Base-by-base conservation (phyloP, 768 basidiomycete genomes). In the Lanmaoa pseudosensibilis region DNA sequence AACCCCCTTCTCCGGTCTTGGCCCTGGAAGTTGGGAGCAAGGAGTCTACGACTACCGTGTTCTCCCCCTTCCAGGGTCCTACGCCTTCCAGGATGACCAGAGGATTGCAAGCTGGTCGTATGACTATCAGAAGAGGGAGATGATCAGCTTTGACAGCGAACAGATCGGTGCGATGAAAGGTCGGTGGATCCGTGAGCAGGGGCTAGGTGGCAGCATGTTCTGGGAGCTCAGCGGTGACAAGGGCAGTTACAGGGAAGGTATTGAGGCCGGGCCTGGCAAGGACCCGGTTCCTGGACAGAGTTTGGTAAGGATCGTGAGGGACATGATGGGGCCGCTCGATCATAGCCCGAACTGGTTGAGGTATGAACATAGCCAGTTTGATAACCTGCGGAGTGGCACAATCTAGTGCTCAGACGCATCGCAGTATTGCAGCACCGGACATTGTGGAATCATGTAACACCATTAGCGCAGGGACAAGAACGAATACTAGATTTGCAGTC, bases 181-280 rank as follows among this genome's bases (percentile, higher is more conserved):
- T 15, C 79, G 81, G 55, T 98, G 88, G 76, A 94, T 98, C 67
- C 77, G 76, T 64, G 78, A 82, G 36, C 82, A 88, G 66, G 82
- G 83, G 0, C 75, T 98, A 5, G 92, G 90, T 7, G 97, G 97
- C 0, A 90, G 88, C 53, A 99, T 99, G 97, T 88, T 88, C 63
- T 94, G 92, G 92, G 92, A 95, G 70, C 77, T 96, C 40, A 89
- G 87, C 62, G 93, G 92, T 3, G 96, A 98, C 74, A 92, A 93
- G 69, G 83, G 83, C 2, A 74, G 74, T 5, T 63, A 70, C 32
- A 80, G 89, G 50, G 83, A 88, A 38, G 88, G 83, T 15, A 86
- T 92, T 83, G 90, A 92, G 60, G 73, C 74, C 9, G 88, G 90
- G 3, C 78, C 74, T 2, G 91, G 90, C 2, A 94, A 94, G 71